Evolutionary conservation across 2,329 filamentous ascomycete genomes (phyloP), one percentile per base, ranked within the genome.

Genomic region (Gaeumannomyces sp.): DNA sequence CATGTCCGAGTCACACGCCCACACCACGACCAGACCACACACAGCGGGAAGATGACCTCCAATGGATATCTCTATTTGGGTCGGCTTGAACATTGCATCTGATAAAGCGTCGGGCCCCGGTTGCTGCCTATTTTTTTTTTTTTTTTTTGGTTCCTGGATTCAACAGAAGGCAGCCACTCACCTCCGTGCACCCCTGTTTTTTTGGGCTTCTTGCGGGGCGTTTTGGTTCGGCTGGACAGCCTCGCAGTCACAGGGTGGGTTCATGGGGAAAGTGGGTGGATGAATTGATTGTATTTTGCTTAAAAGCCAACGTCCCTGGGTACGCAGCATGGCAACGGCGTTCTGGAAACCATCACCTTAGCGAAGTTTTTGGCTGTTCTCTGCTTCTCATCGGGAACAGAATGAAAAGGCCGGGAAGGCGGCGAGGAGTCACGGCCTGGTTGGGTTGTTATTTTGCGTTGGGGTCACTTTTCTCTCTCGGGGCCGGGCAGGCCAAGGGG

Each of bases 251-350:
- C 19, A 11, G 19, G 14, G 10, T 27, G 31, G 33, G 60, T 7
- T 61, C n/a, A 50, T 45, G 29, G n/a, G 60, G 33, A 31, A 61
- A 4, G 60, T 25, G 60, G 45, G 45, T 53, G 45, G 45, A n/a
- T 25, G 45, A 53, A n/a, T 53, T 11, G 45, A 53, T 53, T 53
- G 45, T 53, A 53, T 25, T 53, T 53, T 53, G 45, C 45, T 53
- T 53, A 25, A 53, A 53, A 10, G 11, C 45, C 45, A 53, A 53
- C 22, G 56, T 57, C 50, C 53, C 58, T 58, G 63, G 35, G 35
- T 56, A 64, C 56, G 58, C 28, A 60, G 64, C 65, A 66, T 66
- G 62, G 65, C 62, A 64, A 50, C 25, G 65, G 65, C 65, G 65
- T 66, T 66, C 31, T 59, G 61, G 62, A 57, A 35, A 63, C 25